phyloP scores from a whole-genome alignment of 495 filamentous ascomycete species.

The Penicillium ochrochloron region DNA sequence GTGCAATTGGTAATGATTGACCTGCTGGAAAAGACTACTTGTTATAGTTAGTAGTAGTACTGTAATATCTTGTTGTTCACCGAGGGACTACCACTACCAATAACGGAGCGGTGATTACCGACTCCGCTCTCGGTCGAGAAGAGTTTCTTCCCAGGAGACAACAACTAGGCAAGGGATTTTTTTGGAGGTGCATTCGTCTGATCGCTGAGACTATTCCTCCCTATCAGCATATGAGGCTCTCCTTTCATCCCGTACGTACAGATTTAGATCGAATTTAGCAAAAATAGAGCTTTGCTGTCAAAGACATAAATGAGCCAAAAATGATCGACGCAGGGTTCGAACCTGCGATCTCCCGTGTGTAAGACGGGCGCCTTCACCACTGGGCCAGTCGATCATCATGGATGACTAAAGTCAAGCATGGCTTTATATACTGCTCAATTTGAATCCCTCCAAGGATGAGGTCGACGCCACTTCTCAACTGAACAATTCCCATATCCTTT shows the following conservation, averaged over 20 bases:
- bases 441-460: background rate
- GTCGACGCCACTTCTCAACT: background rate
- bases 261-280: background rate
- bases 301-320: conserved; percentile 5
- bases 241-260: background rate
- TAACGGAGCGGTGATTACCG: conserved; percentile 29
- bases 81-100: conserved; percentile 20
- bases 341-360: conserved; percentile 39
- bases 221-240: background rate
- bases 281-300: background rate
- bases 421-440: background rate
- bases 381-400: conserved; percentile 32
- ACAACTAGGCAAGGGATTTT: background rate
- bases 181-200: background rate
- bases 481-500: no score
- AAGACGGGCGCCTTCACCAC: conserved; percentile 38
- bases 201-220: background rate
- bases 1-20: background rate
- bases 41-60: background rate
- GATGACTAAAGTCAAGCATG: background rate
- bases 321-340: conserved; percentile 37
- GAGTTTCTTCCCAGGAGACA: background rate
- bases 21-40: background rate
- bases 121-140: conserved; percentile 26
- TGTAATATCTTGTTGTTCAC: background rate